Base-by-base conservation (phyloP, 495 filamentous ascomycete species). In the Durotheca rogersii region DNA sequence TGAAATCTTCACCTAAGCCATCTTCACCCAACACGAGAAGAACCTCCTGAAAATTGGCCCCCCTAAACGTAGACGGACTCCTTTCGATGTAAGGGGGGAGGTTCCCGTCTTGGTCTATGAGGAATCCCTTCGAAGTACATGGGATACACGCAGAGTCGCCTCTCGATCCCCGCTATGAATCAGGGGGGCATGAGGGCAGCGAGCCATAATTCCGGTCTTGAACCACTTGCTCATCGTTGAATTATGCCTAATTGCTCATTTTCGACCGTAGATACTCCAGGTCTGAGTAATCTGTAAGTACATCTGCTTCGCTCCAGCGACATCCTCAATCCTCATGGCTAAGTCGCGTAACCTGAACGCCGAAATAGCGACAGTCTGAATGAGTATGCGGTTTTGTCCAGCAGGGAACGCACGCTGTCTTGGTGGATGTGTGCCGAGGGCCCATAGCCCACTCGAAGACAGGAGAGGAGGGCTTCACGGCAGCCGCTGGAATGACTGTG, bases 401-500 rank as follows among this genome's bases (percentile, higher is more conserved):
- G 34, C 23, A 7, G 32, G 34, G 32, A 45, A 35, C 15, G 45
- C 6, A 21, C n/a, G 10, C 5, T 31, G n/a, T 12, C 9, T 18
- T n/a, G n/a, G 12, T 1, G 11, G 35, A 32, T 40, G 39, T 12
- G 25, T 46, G 14, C 19, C 10, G 19, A 7, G 32, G 15, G 25
- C 7, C 14, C 37, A 11, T 51, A 41, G 10, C 33, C 34, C 23
- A 21, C 23, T 11, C 44, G 12, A 31, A 39, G 50, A 46, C 45
- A 34, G 5, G 31, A 46, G n/a, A n/a, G n/a, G n/a, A n/a, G n/a
- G n/a, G n/a, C n/a, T n/a, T 50, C 16, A n/a, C 14, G 4, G 11
- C 17, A 4, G 12, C n/a, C 16, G 18, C 50, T 59, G 49, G 56
- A 59, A 59, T 59, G 56, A 41, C 50, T 53, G 25, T 14, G 11